These are phyloP conservation scores for Talaromyces sp. DNA, from an alignment of 2,329 filamentous ascomycete species.

Conservation along the genomic window DNA sequence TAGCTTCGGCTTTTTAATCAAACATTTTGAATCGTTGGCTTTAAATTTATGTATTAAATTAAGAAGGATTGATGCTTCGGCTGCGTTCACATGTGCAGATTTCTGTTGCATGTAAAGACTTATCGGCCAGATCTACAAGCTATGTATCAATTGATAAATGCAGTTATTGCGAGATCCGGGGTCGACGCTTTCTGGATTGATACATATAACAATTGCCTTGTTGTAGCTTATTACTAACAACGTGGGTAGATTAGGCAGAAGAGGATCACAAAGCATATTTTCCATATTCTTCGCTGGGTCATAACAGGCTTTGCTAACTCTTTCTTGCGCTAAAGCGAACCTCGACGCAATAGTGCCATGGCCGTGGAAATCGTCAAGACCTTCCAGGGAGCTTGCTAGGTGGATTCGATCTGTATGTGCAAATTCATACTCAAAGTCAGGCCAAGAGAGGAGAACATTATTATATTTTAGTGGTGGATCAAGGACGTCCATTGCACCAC, in stretches of 20 bases:
- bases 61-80: too few species aligned
- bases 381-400: not conserved
- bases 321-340: not conserved
- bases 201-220: too few species aligned
- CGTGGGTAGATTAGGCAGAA: not conserved
- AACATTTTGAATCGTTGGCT: too few species aligned
- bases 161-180: too few species aligned
- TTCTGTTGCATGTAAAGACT: too few species aligned
- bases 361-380: not conserved
- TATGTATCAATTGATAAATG: too few species aligned
- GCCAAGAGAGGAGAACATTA: slow-evolving; percentile 1
- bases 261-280: not conserved
- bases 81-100: too few species aligned
- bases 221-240: slow-evolving; percentile 8
- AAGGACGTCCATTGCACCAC: not conserved
- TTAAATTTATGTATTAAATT: too few species aligned
- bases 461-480: slow-evolving; percentile 1
- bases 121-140: too few species aligned
- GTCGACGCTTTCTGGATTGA: too few species aligned
- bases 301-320: not conserved
- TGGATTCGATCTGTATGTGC: not conserved
- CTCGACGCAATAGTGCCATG: not conserved
- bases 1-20: too few species aligned
- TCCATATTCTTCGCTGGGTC: not conserved
- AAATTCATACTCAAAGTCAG: not conserved